Evolutionary conservation across 2,329 filamentous ascomycete genomes (phyloP), one percentile per base, ranked within the genome.

Genomic region (Aspergillus amoenus): DNA sequence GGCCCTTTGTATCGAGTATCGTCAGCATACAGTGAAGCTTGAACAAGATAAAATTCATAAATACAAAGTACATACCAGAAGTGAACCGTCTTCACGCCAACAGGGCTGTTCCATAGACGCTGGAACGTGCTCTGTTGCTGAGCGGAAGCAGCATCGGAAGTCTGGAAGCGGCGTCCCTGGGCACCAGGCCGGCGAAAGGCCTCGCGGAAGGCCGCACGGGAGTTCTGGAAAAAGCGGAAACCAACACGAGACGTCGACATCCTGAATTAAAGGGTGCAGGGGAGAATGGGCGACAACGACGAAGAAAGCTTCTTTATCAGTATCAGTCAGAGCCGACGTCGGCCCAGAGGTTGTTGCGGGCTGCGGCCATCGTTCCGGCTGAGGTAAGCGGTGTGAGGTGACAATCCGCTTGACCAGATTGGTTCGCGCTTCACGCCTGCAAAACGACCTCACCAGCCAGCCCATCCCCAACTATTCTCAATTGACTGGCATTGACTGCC

Each of bases 11-110:
- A 39, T 58, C 41, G 24, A 21, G 42, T 53, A 27, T 37, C 37
- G 61, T 54, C 49, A 58, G 37, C 21, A 51, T 11, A 15, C 9
- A 21, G 12, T 32, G 17, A 18, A 21, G 5, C 22, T 11, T 13
- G 3, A 17, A 17, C 18, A 24, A 37, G 12, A 3, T 9, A 6
- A 17, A 13, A 18, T 21, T 9, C 34, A 30, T 24, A 24, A 61
- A 22, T 24, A 5, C 5, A 12, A 34, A 21, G 40, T n/a, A 51
- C 53, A 54, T 49, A 93, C 93, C 94, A 99, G 81, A 99, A 99
- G 78, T 99, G 94, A 69, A 99, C 94, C 61, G 94, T 99, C 88
- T 92, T 92, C 67, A 93, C 67, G 51, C 90, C 90, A 63, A 93
- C 77, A 61, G 90, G 89, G 75, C 88, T 91, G 76, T 91, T 86